Evolutionary conservation across 2,329 filamentous ascomycete species (phyloP).

Genomic region (Apiospora malaysiana): DNA sequence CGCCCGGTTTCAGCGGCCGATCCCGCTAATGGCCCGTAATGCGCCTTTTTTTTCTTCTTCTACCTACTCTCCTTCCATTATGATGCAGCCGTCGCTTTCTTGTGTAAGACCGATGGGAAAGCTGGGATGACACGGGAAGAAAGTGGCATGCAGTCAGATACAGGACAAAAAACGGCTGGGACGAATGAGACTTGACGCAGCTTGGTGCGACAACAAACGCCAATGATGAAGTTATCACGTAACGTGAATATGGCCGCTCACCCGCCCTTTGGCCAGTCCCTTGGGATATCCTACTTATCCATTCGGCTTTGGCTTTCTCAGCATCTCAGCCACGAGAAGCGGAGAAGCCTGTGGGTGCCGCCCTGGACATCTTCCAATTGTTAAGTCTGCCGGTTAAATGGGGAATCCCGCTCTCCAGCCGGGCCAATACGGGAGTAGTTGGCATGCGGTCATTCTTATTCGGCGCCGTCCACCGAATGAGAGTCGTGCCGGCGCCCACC

Average conservation of each 20-base stretch:
- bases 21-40: neutral
- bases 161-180: neutral
- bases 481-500: constrained; percentile 6
- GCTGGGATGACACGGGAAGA: neutral
- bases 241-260: neutral
- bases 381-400: neutral
- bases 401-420: neutral
- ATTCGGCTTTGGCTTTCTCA: neutral
- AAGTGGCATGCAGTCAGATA: neutral
- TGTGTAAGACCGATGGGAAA: neutral
- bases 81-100: neutral
- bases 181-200: constrained; percentile 1
- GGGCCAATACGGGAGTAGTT: neutral
- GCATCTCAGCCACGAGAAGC: neutral
- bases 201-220: constrained; percentile 1
- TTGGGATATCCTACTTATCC: neutral
- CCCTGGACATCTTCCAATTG: neutral
- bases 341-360: neutral
- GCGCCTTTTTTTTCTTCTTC: neutral
- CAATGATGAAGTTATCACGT: neutral
- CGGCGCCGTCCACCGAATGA: constrained; percentile 15
- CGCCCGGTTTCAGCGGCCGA: neutral
- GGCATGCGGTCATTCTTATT: neutral
- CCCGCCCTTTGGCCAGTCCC: too few relatives aligned
- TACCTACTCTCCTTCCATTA: neutral